Base-by-base conservation (phyloP, 2,329 filamentous ascomycete species). In the Dothidotthia symphoricarpi region DNA sequence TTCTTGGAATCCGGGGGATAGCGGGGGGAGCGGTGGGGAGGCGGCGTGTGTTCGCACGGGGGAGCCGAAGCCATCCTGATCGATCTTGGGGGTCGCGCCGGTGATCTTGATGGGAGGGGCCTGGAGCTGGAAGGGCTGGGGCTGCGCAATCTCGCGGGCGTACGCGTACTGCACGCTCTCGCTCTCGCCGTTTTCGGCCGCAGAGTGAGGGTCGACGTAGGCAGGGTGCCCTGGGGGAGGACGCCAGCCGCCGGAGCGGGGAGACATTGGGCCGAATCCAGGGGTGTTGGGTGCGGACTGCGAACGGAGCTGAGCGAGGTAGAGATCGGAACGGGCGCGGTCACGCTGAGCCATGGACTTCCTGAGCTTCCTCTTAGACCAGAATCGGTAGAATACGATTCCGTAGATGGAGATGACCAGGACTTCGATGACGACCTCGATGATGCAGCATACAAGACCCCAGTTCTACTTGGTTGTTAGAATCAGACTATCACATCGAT, bases 281-380 rank as follows among this genome's bases (percentile, higher is more conserved):
- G 91, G 91, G 0, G 91, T 96, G 75, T 96, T 96, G 54, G 91
- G 91, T 4, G 89, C 90, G 16, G 89, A 95, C 72, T 97, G 90
- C 14, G 81, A 69, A 39, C 71, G 71, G 12, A 75, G 69, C 39
- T 75, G 72, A 12, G 73, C 89, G 48, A 97, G 87, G 75, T 97
- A 97, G 49, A 98, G 81, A 66, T 97, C 90, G 45, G 87, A 91
- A 47, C 93, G 86, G 51, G 93, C 93, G 63, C 87, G 86, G 76
- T 98, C 93, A 57, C 93, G 88, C 64, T 86, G 76, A 66, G 95
- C 86, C 93, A 98, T 98, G 48, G 89, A 90, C 78, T 96, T 97
- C 70, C 86, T 83, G 47, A 98, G 86, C 66, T 86, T 86, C 67
- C 88, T 86, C 79, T 97, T 98, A 53, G 86, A 89, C 81, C 90